Base-by-base conservation (phyloP, 768 basidiomycete genomes). In the Leccinellum albellum region DNA sequence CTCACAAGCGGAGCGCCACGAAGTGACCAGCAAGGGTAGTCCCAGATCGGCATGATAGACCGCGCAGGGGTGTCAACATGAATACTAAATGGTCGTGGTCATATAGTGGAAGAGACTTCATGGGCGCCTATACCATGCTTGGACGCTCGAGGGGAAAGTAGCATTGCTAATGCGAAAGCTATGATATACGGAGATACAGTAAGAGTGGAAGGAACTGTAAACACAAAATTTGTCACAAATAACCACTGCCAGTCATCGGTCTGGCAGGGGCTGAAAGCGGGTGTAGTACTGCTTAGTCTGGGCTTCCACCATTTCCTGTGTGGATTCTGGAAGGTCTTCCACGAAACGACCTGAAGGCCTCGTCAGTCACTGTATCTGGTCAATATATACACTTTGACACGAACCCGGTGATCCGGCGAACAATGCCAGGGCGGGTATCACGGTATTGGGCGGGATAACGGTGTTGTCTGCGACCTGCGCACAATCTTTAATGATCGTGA, bases 401-500 rank as follows among this genome's bases (percentile, higher is more conserved):
- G 49, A 53, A 92, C 94, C 94, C 72, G 97, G 96, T 40, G 91
- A 93, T 9, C 96, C 97, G 15, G 84, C 73, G 72, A 95, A 98
- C 6, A 88, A 75, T 0, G 93, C 82, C 57, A 98, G 73, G 3
- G 93, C 91, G 1, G 96, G 94, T 10, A 98, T 85, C 49, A 98
- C 93, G 1, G 94, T 94, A 55, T 92, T 94, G 3, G 94, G 88
- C 2, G 95, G 91, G 14, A 98, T 75, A 35, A 98, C 84, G 0
- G 93, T 90, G 61, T 89, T 88, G 70, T 98, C 95, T 28, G 88
- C 87, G 23, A 99, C 86, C 58, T 84, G 86, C 3, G 89, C 91
- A 62, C 94, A 95, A 67, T 98, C 96, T 69, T 98, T 97, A 71
- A 98, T 94, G 56, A 96, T 94, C 0, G 89, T 87, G 66, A 98